A percentile compares a stretch with the other conserved stretches of the same genome.
Conservation (phyloP, 805 yeast species). For the Limtongia smithiae region DNA sequence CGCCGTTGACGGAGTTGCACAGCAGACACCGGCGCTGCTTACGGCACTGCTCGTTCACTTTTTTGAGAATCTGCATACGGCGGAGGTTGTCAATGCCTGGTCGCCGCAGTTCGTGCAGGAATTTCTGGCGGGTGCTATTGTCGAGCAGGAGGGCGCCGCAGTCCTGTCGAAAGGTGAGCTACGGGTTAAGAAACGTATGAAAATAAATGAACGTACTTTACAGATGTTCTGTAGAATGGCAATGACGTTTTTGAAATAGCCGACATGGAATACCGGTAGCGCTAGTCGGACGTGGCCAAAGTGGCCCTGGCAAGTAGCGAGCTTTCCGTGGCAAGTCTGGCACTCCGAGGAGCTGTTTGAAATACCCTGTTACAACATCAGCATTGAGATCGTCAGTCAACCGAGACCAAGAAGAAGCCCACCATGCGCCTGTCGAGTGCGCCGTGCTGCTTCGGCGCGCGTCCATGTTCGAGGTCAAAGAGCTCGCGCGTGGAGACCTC, state of each 20-base stretch:
- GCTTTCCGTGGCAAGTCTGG: conserved; percentile 82
- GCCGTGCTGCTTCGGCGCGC: conserved; percentile 77
- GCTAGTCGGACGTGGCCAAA: conserved; percentile 94
- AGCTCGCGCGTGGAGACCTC: conserved; percentile 89
- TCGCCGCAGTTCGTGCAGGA: conserved; percentile 71
- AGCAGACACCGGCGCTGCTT: conserved; percentile 86
- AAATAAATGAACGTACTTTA: conserved; percentile 42
- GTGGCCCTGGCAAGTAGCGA: conserved; percentile 97
- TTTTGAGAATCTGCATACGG: conserved; percentile 83
- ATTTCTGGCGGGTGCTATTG: conserved; percentile 65
- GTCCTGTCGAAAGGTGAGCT: conserved; percentile 34
- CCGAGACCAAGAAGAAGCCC: background rate
- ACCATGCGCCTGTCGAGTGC: conserved; percentile 85
- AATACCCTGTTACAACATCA: conserved; percentile 52
- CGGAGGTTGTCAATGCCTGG: conserved; percentile 88
- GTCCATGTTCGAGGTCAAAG: conserved; percentile 79
- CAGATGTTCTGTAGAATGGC: conserved; percentile 87
- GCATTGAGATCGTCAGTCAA: background rate
- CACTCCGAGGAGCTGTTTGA: conserved; percentile 84
- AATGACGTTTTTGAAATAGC: conserved; percentile 89
- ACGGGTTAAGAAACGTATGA: background rate
- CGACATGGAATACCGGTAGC: conserved; percentile 94
- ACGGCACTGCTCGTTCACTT: conserved; percentile 85
- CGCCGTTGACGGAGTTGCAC: conserved; percentile 91
- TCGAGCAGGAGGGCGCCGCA: conserved; percentile 78